Evolutionary conservation across 2,329 filamentous ascomycete genomes (phyloP), one percentile per base, ranked within the genome.

Genomic region (Sporothrix luriei): DNA sequence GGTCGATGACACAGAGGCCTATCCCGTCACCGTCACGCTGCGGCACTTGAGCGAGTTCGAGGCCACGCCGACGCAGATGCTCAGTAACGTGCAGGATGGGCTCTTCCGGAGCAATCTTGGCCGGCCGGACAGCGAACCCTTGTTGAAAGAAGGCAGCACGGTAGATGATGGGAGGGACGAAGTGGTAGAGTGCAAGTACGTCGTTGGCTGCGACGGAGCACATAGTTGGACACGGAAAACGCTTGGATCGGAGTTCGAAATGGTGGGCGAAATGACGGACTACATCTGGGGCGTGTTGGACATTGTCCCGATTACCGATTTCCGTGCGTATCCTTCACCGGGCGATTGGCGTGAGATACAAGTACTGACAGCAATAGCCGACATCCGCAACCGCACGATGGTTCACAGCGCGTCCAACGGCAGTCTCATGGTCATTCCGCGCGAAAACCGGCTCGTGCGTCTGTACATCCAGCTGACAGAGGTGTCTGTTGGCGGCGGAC

Each of bases 161-260:
- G 33, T 33, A 33, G 5, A 33, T 3, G 51, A 9, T 13, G 24
- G 46, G 71, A 49, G 80, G 77, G 69, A 82, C 64, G 84, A 86
- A 73, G 75, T 77, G 0, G 78, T 89, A 2, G 83, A 80, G 51
- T 83, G 85, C 6, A 88, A 88, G 75, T 92, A 90, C 72, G 81
- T 92, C 40, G 82, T 92, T 4, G 90, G 89, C 0, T 88, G 86
- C 57, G 90, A 91, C 72, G 90, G 90, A 0, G 89, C 90, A 0
- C 88, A 89, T 74, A 88, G 84, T 69, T 91, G 88, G 87, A 87
- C 86, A 0, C 80, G 89, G 51, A 81, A 83, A 68, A 82, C 86
- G 68, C 78, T 91, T n/a, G 72, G 68, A 1, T 29, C 55, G 9
- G 74, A 74, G 3, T 84, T 85, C 67, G 79, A 82, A 24, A 77